Conservation (phyloP, 1,284 basidiomycete genomes). For the Porodaedalea pini region DNA sequence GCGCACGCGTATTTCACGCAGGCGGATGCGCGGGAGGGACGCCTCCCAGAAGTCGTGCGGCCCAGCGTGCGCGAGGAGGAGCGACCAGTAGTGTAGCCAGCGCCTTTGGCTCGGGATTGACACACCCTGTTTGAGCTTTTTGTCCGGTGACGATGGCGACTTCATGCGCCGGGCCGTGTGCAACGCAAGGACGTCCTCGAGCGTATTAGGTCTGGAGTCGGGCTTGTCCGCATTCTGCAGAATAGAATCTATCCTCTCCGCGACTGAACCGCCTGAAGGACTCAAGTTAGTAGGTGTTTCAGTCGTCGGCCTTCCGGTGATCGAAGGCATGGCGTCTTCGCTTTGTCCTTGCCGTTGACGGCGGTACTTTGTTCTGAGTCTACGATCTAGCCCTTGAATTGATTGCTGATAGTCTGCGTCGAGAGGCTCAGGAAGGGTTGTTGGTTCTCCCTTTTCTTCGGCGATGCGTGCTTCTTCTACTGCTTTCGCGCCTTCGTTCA, state of each 20-base stretch:
- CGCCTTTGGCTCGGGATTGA: slow-evolving; percentile 74
- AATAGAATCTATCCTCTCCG: neutral
- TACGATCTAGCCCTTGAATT: neutral
- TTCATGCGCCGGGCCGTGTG: slow-evolving; percentile 74
- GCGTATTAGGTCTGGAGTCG: slow-evolving; percentile 32
- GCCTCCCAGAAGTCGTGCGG: slow-evolving; percentile 47
- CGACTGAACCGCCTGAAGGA: neutral
- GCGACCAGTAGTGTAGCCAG: slow-evolving; percentile 72
- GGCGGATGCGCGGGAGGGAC: slow-evolving; percentile 37
- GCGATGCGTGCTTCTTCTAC: slow-evolving; percentile 30
- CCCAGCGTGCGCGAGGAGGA: slow-evolving; percentile 52
- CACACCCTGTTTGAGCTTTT: slow-evolving; percentile 59
- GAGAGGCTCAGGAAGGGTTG: neutral
- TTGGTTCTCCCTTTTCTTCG: neutral
- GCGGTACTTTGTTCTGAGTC: neutral
- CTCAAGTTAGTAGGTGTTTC: neutral
- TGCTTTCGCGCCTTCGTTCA: slow-evolving; percentile 36
- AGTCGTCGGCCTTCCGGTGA: neutral
- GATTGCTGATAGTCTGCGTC: neutral
- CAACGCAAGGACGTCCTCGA: slow-evolving; percentile 60
- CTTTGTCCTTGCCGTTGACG: neutral
- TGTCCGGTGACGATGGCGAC: slow-evolving; percentile 35
- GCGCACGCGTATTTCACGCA: slow-evolving; percentile 53
- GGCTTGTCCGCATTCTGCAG: neutral
- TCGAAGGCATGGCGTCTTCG: neutral